phyloP scores from a whole-genome alignment of 2,329 filamentous ascomycete genomes.

The Exophiala viscosa region DNA sequence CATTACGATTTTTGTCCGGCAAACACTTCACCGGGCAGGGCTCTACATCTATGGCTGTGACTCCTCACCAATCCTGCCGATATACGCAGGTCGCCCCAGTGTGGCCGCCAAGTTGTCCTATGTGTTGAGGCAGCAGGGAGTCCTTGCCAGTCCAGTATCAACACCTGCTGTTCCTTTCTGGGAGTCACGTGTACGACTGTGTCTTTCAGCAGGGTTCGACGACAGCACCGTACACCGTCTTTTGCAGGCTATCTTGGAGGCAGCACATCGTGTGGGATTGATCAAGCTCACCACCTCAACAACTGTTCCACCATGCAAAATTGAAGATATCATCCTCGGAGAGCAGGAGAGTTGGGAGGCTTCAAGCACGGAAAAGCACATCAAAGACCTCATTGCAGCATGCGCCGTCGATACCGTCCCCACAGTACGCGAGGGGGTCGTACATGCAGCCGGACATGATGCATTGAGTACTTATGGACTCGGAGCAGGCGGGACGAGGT shows the following conservation, averaged over 20 bases:
- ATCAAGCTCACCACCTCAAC: not conserved
- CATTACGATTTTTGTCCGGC: constrained; percentile 1
- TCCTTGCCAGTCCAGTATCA: constrained; percentile 7
- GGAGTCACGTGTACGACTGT: constrained; percentile 13
- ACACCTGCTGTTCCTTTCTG: constrained; percentile 12
- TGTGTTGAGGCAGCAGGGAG: constrained; percentile 2
- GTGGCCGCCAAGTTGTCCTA: constrained; percentile 14
- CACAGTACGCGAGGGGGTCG: not conserved
- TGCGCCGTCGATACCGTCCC: not conserved
- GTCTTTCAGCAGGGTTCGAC: constrained; percentile 10
- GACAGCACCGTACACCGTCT: constrained; percentile 4
- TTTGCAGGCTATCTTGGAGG: constrained; percentile 1
- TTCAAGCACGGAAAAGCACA: not conserved
- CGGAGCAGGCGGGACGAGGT: constrained; percentile 8
- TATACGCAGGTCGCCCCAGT: constrained; percentile 9
- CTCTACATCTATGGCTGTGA: constrained; percentile 10
- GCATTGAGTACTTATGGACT: constrained; percentile 2
- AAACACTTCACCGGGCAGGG: constrained; percentile 1
- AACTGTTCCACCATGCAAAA: not conserved
- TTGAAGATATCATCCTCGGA: not conserved
- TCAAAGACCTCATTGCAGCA: constrained; percentile 1
- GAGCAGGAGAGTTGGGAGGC: constrained; percentile 4
- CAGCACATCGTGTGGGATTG: constrained; percentile 6
- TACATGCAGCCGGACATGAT: constrained; percentile 3
- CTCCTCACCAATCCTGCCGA: constrained; percentile 6